phyloP scores from a whole-genome alignment of 495 filamentous ascomycete species.

The Trichoderma reesei region DNA sequence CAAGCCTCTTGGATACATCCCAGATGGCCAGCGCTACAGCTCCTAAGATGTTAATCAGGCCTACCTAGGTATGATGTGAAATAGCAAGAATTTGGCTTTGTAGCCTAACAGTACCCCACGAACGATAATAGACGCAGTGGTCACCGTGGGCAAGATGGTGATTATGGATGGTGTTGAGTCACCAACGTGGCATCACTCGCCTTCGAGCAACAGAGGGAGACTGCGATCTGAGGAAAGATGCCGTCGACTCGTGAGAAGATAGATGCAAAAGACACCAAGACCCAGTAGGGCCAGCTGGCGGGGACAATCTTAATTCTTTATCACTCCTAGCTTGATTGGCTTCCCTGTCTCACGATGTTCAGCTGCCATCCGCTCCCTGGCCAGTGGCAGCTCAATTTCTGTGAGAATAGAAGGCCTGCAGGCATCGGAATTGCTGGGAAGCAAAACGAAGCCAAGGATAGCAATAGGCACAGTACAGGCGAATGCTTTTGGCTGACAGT shows the following conservation, averaged over 20 bases:
- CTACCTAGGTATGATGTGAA: not conserved
- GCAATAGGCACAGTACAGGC: slow-evolving; percentile 38
- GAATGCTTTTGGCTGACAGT: not conserved
- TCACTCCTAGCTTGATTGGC: slow-evolving; percentile 20
- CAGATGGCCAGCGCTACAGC: not conserved
- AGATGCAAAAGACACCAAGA: slow-evolving; percentile 38
- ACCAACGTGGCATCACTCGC: slow-evolving; percentile 32
- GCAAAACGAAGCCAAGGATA: slow-evolving; percentile 41
- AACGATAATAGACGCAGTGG: slow-evolving; percentile 37
- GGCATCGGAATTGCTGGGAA: slow-evolving; percentile 42
- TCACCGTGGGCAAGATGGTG: slow-evolving; percentile 37
- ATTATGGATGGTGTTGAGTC: slow-evolving; percentile 45
- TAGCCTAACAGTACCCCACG: not conserved
- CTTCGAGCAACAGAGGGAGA: slow-evolving; percentile 36
- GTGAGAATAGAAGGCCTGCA: slow-evolving; percentile 38
- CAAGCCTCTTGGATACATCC: slow-evolving; percentile 43
- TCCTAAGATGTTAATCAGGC: not conserved
- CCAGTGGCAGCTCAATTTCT: slow-evolving; percentile 29
- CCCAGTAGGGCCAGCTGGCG: slow-evolving; percentile 38
- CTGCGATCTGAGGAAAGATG: slow-evolving; percentile 38
- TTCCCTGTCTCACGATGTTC: not conserved
- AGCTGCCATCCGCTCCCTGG: slow-evolving; percentile 29
- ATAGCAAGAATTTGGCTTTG: not conserved
- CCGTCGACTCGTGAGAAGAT: slow-evolving; percentile 41
- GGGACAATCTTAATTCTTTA: slow-evolving; percentile 26